Evolutionary conservation across 2,329 filamentous ascomycete genomes (phyloP), one percentile per base, ranked within the genome.

Genomic region (Graphilbum sp.): DNA sequence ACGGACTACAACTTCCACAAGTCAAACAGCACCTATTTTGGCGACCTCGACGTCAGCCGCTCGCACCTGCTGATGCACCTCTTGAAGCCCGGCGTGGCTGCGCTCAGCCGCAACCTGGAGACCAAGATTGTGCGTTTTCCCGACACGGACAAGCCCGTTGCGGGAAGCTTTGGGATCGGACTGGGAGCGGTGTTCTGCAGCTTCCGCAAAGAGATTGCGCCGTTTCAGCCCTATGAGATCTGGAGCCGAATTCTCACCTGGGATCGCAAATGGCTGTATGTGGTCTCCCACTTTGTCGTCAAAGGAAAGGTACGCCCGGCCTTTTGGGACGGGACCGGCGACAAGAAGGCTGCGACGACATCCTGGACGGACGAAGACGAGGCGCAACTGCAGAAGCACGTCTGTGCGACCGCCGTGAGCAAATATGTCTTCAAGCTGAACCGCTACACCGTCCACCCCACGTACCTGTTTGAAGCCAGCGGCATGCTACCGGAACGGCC

Each of bases 351-450:
- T 4, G 19, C 24, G 8, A 40, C 40, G 9, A 31, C 6, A 7
- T 33, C 15, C 6, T 40, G 39, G 39, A 53, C 52, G 13, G 52
- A 53, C 58, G 20, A 53, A 2, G 48, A 52, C 34, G 63, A 57
- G 17, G 52, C 55, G 25, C 52, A 66, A 23, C 72, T 71, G 54
- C 64, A 74, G 54, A 75, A 69, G 56, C 73, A 70, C 43, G 67
- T 88, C 30, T 69, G 79, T 47, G 83, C 82, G 1, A 78, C 77
- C 0, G 76, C 75, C 1, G 57, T 88, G 32, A 77, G 72, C 60
- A 87, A 86, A 61, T 88, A 88, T 54, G 82, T 88, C 31, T 76
- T 84, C 54, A 88, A 88, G 62, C 66, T 85, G 40, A 82, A 79
- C 1, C 67, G 88, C 19, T 65, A 90, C 50, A 96, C 88, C 0